Base-by-base conservation (phyloP, 768 basidiomycete species). In the Russula virescens region DNA sequence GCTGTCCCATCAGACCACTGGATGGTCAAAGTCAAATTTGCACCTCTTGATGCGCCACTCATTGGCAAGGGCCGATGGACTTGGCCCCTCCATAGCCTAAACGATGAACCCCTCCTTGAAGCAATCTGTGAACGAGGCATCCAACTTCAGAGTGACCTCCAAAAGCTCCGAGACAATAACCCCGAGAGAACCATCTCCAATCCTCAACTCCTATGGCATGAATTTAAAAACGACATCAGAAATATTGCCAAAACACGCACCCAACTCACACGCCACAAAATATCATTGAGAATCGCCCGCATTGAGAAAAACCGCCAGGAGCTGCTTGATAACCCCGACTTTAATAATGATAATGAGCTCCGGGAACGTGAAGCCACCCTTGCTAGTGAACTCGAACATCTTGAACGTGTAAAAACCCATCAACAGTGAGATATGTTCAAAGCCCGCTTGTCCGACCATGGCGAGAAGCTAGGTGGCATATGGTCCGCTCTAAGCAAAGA, bases 1-100 rank as follows among this genome's bases (percentile, higher is more conserved):
- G 0, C 21, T 0, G 35, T 56, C 8, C 47, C 25, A 5, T 42
- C 55, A 0, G 55, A 56, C 38, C 55, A 62, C 28, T 48, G 35
- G 42, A 5, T 62, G 16, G 48, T 51, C 1, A 0, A n/a, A 1
- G n/a, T 40, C 1, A 45, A 34, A 7, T 43, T 5, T 21, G 23
- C 61, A 9, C 54, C 47, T 0, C 9, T 1, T 2, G 19, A 23
- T 2, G 31, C 61, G 0, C 55, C 61, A 0, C 3, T 31, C 18
- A 49, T 55, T 5, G 61, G 61, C 0, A 45, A 31, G 18, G 55
- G 61, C 6, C 19, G 55, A 26, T 62, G 61, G 61, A 51, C 55
- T 0, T 25, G 31, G 46, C 61, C 48, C 18, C 1, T 55, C 0
- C 11, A 28, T 26, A 1, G 25, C 28, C 40, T 53, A n/a, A 34